Base-by-base conservation (phyloP, 768 basidiomycete genomes). In the Amanita pallidorosea region DNA sequence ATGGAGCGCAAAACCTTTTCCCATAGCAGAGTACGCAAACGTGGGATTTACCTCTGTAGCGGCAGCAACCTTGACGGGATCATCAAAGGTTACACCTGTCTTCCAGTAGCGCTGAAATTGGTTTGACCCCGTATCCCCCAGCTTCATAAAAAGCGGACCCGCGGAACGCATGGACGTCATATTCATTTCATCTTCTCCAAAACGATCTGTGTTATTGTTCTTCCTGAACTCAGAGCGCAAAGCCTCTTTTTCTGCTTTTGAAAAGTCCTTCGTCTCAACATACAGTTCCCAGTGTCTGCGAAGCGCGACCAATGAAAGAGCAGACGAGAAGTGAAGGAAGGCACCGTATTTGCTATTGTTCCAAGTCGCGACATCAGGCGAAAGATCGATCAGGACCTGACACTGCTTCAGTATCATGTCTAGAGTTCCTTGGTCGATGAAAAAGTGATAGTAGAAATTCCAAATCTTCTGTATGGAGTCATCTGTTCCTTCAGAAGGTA, bases 371-470 rank as follows among this genome's bases (percentile, higher is more conserved):
- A 73, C 49, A 49, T 61, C 57, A 4, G 54, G 46, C 0, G 73
- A 67, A 3, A 65, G 49, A 3, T 61, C 57, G 12, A 69, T 41
- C 13, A 78, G 68, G 47, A 64, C 67, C 5, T 54, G 53, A 53
- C 70, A 74, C 31, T 77, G 77, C 0, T 54, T 42, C 3, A 64
- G 46, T 17, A 80, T 49, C n/a, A 65, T 44, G 1, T 59, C 44
- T 12, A 67, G 56, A 0, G 70, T 61, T 3, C 29, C 25, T 22
- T 70, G 54, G 59, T 77, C 70, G 12, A 79, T 53, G 51, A 66
- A 72, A 38, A 77, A 60, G 54, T 79, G 72, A 53, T 69, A 76
- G 60, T 74, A 79, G 3, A 75, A 67, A 47, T 71, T 67, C 74
- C 73, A 80, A 7, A 69, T 55, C 7, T 25, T 52, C 2, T 43